phyloP scores from a whole-genome alignment of 805 yeast species.

The Myxozyma nipponensis region DNA sequence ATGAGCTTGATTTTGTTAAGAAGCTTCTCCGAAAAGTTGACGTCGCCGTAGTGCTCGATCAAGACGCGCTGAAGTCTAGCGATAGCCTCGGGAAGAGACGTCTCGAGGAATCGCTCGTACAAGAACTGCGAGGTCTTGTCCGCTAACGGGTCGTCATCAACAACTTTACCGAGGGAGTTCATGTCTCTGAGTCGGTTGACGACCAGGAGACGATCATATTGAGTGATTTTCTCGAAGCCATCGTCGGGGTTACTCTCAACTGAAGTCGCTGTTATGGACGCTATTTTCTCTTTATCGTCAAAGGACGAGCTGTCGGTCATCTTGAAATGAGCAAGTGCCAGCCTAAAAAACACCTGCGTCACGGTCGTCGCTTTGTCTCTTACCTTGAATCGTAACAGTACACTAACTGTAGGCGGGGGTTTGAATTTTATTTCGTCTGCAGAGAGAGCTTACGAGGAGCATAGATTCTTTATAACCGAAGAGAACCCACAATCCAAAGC shows the following conservation, averaged over 20 bases:
- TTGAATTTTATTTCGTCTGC: no score
- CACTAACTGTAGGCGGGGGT: no score
- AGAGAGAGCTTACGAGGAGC: no score
- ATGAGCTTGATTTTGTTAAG: constrained; percentile 9
- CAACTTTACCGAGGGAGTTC: constrained; percentile 14
- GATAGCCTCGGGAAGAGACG: constrained; percentile 39
- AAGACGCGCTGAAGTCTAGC: constrained; percentile 42
- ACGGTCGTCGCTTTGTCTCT: not conserved
- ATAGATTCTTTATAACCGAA: no score
- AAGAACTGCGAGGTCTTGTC: constrained; percentile 11
- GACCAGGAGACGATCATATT: constrained; percentile 6
- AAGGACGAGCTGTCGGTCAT: not conserved
- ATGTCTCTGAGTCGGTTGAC: constrained; percentile 13
- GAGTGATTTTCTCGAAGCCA: not conserved
- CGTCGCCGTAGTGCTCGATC: constrained; percentile 46
- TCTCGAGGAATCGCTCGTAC: constrained; percentile 9
- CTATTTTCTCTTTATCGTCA: not conserved
- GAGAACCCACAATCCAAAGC: no score
- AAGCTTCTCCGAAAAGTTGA: constrained; percentile 41
- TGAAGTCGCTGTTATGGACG: not conserved
- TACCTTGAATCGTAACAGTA: not conserved
- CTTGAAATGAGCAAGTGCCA: not conserved
- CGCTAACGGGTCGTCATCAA: constrained; percentile 16
- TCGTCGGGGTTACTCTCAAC: not conserved
- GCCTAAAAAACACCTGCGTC: not conserved